Evolutionary conservation across 805 yeast species (phyloP), one percentile per base, ranked within the genome.

Genomic region (Hermanozyma aechmeae): DNA sequence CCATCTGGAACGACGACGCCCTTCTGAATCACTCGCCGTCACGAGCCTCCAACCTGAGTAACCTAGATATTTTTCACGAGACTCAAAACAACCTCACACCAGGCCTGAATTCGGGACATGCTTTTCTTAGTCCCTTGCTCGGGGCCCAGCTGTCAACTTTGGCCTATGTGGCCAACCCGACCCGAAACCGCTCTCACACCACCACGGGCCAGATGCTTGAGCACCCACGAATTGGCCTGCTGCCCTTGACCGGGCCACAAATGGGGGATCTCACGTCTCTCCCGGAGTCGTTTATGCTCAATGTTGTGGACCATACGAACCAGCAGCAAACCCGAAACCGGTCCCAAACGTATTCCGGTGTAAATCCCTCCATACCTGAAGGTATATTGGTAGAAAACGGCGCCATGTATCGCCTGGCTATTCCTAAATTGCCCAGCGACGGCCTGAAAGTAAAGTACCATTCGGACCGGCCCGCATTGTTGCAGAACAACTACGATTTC

Each of bases 401-500:
- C 21, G 13, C 17, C 33, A 4, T n/a, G 24, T 13, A 14, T n/a
- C 24, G 21, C 29, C 19, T 20, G 11, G 14, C 30, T 8, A 8
- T 16, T 16, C 18, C 34, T 36, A 13, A 25, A 25, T 18, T n/a
- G n/a, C n/a, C 28, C 31, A 18, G 16, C 22, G 19, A 9, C 22
- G 19, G 13, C 26, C 7, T 21, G 9, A 33, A 32, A n/a, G 34
- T 18, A 3, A 27, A 28, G 13, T 29, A 32, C 13, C 24, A 27
- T 16, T 30, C 19, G 16, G 13, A n/a, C 13, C 26, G 15, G 16
- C 25, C 25, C 13, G 20, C 58, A 6, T 33, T 58, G 39, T 42
- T 58, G 31, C 51, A 49, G 52, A 87, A 81, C 46, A 76, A 77
- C 34, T 56, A 74, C 24, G 79, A 79, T 38, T 74, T 79, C 32